phyloP scores from a whole-genome alignment of 2,329 filamentous ascomycete genomes.

The Mycogone perniciosa region DNA sequence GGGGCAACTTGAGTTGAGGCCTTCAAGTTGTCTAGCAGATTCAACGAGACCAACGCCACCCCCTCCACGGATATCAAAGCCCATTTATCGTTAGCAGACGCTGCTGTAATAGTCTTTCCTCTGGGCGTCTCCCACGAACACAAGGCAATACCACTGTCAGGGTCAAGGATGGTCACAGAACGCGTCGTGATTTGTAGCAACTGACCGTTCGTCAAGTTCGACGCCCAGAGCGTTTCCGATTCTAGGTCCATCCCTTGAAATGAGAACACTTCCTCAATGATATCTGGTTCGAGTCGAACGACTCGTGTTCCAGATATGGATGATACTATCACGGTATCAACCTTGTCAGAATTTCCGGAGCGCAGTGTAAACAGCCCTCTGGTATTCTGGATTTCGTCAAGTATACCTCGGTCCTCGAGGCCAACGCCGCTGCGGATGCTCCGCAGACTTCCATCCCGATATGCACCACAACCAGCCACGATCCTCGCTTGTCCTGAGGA shows the following conservation, averaged over 20 bases:
- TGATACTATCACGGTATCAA: conserved; percentile 71
- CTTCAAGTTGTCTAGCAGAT: conserved; percentile 52
- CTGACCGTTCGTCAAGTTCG: conserved; percentile 56
- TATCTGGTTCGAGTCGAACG: conserved; percentile 66
- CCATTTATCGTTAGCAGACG: conserved; percentile 64
- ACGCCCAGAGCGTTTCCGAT: conserved; percentile 64
- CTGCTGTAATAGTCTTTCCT: conserved; percentile 63
- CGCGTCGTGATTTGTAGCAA: conserved; percentile 71
- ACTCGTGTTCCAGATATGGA: conserved; percentile 78
- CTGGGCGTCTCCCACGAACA: conserved; percentile 51
- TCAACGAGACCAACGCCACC: conserved; percentile 62
- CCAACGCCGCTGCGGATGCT: conserved; percentile 93
- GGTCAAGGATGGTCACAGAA: conserved; percentile 55
- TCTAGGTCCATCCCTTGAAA: conserved; percentile 66
- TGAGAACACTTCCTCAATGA: conserved; percentile 78
- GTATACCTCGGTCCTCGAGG: conserved; percentile 75
- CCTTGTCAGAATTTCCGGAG: conserved; percentile 35
- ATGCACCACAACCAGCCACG: conserved; percentile 86
- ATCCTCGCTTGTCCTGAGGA: conserved; percentile 92
- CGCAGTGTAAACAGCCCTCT: conserved; percentile 66
- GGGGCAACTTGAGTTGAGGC: conserved; percentile 55
- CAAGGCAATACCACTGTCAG: conserved; percentile 47
- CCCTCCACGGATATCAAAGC: conserved; percentile 72
- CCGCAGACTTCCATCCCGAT: conserved; percentile 78
- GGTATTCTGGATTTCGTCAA: conserved; percentile 72